phyloP scores from a whole-genome alignment of 2,329 filamentous ascomycete genomes.

The Neofusicoccum cordaticola region DNA sequence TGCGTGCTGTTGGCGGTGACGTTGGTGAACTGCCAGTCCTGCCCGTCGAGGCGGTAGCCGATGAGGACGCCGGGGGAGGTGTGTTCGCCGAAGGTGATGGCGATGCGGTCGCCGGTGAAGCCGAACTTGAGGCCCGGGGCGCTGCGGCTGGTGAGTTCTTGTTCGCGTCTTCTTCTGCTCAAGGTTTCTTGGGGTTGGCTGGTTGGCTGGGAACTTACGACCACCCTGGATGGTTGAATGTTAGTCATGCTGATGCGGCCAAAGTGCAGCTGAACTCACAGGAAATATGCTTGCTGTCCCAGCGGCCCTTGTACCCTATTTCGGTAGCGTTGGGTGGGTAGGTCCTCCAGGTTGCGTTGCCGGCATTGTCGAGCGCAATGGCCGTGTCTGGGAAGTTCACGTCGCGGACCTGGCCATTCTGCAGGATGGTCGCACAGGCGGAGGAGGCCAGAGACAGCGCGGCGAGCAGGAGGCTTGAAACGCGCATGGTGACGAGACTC shows the following conservation, averaged over 20 bases:
- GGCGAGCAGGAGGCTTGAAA: slow-evolving; percentile 4
- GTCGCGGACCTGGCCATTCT: slow-evolving; percentile 43
- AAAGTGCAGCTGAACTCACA: slow-evolving; percentile 34
- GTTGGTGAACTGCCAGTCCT: slow-evolving; percentile 62
- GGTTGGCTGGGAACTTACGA: slow-evolving; percentile 42
- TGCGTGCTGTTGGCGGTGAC: slow-evolving; percentile 57
- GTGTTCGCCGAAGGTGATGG: slow-evolving; percentile 53
- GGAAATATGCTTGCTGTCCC: slow-evolving; percentile 59
- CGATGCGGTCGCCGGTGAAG: slow-evolving; percentile 53
- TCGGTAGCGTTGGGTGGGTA: slow-evolving; percentile 54
- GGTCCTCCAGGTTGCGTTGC: slow-evolving; percentile 42
- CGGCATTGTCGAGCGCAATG: slow-evolving; percentile 23
- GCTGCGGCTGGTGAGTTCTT: slow-evolving; percentile 29
- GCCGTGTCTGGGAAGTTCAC: slow-evolving; percentile 40
- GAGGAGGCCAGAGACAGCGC: slow-evolving; percentile 20
- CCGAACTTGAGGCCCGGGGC: slow-evolving; percentile 56
- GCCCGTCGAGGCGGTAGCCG: slow-evolving; percentile 56
- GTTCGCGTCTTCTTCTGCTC: not conserved
- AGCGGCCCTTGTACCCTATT: slow-evolving; percentile 61
- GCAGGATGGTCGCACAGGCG: slow-evolving; percentile 38
- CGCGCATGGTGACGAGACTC: not conserved
- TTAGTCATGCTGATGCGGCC: not conserved
- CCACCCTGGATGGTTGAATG: slow-evolving; percentile 41
- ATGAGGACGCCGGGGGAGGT: slow-evolving; percentile 53
- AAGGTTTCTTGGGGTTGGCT: not conserved